A percentile compares a stretch with the other conserved stretches of the same genome.
Conservation (phyloP, 169 alveolate genomes). For the Plasmodium chabaudi region DNA sequence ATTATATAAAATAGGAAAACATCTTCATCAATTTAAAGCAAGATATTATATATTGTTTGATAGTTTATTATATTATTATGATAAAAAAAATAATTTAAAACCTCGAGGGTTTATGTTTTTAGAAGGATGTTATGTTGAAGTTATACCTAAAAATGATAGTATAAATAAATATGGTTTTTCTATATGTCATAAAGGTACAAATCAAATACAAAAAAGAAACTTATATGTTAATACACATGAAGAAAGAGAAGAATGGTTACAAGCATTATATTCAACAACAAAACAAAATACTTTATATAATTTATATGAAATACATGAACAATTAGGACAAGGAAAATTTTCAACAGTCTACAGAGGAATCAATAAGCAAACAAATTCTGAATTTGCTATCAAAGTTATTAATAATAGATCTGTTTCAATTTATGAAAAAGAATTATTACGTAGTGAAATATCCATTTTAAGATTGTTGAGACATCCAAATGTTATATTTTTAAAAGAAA, state of each 20-base stretch:
- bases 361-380: conserved; percentile 84
- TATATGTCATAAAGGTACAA: conserved; percentile 84
- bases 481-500: conserved; percentile 91
- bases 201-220: conserved; percentile 79
- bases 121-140: conserved; percentile 91
- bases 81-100: conserved; percentile 78
- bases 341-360: conserved; percentile 89
- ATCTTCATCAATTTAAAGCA: conserved; percentile 86
- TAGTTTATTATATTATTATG: conserved; percentile 87
- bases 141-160: conserved; percentile 36
- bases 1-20: conserved; percentile 88
- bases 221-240: conserved; percentile 82
- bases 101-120: conserved; percentile 91
- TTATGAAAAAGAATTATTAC: conserved; percentile 88
- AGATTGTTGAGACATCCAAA: conserved; percentile 89
- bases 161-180: conserved; percentile 81
- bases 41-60: conserved; percentile 89
- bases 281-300: conserved; percentile 87
- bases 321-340: conserved; percentile 89
- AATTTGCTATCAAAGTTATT: conserved; percentile 89
- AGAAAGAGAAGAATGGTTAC: conserved; percentile 88
- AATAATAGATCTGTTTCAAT: conserved; percentile 86
- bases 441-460: conserved; percentile 91
- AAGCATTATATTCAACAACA: conserved; percentile 87
- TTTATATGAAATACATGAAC: conserved; percentile 84